Percentiles rank a stretch among this genome's conserved stretches.
Conservation (phyloP, 2,329 filamentous ascomycete genomes). For the Ophiosphaerella narmari region DNA sequence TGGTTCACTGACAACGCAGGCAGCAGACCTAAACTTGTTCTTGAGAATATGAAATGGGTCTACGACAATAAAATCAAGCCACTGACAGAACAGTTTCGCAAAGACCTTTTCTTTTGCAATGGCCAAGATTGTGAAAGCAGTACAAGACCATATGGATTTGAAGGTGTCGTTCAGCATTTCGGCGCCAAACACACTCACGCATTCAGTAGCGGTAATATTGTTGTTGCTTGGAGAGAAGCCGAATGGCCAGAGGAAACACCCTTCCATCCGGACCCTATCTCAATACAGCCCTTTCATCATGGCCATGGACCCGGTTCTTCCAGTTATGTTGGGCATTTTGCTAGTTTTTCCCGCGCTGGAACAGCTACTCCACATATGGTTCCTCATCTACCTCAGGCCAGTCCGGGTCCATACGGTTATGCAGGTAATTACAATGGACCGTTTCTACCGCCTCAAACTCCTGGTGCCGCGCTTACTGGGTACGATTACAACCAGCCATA, state of each 20-base stretch:
- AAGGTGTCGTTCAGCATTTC: constrained; percentile 81
- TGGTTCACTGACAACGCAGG: constrained; percentile 34
- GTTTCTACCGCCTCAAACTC: constrained; percentile 42
- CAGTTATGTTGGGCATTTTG: constrained; percentile 37
- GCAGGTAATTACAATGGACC: constrained; percentile 42
- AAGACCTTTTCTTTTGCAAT: constrained; percentile 77
- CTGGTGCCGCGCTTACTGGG: constrained; percentile 23
- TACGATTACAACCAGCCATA: constrained; percentile 39
- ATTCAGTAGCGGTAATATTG: constrained; percentile 71
- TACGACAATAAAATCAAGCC: constrained; percentile 78
- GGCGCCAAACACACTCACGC: constrained; percentile 77
- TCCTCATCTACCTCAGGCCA: constrained; percentile 41
- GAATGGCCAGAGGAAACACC: constrained; percentile 80
- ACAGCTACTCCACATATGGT: constrained; percentile 44
- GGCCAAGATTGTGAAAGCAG: constrained; percentile 64
- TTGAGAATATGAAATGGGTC: constrained; percentile 87
- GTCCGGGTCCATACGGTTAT: constrained; percentile 45
- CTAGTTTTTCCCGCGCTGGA: constrained; percentile 45
- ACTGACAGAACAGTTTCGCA: constrained; percentile 66
- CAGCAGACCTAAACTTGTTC: constrained; percentile 66
- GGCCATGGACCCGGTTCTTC: constrained; percentile 35
- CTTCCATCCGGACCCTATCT: constrained; percentile 66
- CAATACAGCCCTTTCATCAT: constrained; percentile 43
- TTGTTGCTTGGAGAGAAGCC: constrained; percentile 75
- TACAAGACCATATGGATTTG: constrained; percentile 73